phyloP scores from a whole-genome alignment of 2,329 filamentous ascomycete genomes.

The Aureobasidium namibiae region DNA sequence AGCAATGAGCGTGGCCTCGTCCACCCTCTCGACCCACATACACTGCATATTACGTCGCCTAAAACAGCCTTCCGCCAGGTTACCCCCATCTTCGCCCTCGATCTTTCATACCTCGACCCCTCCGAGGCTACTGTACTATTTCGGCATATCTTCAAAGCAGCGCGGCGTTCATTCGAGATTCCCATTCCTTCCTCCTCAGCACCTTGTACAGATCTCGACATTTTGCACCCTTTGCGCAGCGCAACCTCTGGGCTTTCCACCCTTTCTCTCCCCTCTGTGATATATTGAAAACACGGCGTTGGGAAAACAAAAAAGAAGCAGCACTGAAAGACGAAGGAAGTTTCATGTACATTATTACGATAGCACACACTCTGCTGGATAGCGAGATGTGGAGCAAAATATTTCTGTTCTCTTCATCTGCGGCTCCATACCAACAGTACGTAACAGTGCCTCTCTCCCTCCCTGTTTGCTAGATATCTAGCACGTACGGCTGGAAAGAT shows the following conservation, averaged over 20 bases:
- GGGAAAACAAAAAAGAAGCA: not conserved
- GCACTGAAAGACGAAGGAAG: not conserved
- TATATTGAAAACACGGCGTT: not conserved
- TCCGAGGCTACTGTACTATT: constrained; percentile 1
- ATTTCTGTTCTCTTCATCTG: not conserved
- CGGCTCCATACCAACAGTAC: not conserved
- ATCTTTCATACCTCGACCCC: not conserved
- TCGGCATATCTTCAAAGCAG: constrained; percentile 9
- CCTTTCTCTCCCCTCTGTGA: constrained; percentile 1
- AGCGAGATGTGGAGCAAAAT: not conserved
- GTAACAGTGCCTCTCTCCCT: too few relatives aligned
- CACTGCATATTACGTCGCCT: not conserved
- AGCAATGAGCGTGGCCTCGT: constrained; percentile 1
- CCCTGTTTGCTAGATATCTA: too few relatives aligned
- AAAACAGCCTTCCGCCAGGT: not conserved
- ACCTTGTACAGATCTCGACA: not conserved
- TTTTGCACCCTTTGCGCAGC: not conserved
- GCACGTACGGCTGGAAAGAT: too few relatives aligned
- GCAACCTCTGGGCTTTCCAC: not conserved
- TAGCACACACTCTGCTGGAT: not conserved
- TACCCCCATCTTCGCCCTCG: not conserved
- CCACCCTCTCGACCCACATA: not conserved
- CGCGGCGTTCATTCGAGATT: not conserved
- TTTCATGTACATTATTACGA: constrained; percentile 5
- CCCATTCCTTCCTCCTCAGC: not conserved